Evolutionary conservation across 495 filamentous ascomycete genomes (phyloP).

Genomic region (Aspergillus bridgeri): DNA sequence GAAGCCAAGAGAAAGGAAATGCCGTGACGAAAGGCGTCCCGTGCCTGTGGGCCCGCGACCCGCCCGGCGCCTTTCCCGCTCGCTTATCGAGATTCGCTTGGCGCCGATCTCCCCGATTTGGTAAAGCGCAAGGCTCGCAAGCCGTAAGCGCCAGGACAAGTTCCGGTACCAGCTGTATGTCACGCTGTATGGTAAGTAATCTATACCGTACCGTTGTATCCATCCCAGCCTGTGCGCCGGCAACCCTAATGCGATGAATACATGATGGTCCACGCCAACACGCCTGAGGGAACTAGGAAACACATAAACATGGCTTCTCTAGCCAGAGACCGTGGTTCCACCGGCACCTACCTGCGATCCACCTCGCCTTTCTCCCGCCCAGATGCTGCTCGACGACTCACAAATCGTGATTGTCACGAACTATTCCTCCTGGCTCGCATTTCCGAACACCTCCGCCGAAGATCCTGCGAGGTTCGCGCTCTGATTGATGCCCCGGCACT

Average conservation of each 20-base stretch:
- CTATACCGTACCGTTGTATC: too few relatives aligned
- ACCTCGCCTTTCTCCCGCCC: neutral
- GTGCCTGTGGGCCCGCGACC: neutral
- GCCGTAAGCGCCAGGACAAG: too few relatives aligned
- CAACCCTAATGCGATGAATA: too few relatives aligned
- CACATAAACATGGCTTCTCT: neutral
- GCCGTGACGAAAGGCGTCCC: neutral
- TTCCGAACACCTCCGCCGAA: neutral
- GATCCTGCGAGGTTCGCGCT: neutral
- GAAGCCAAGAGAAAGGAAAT: neutral
- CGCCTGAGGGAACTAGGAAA: too few relatives aligned
- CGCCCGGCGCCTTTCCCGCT: neutral
- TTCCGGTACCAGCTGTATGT: neutral
- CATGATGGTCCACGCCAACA: neutral
- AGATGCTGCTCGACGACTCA: neutral
- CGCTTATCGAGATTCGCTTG: neutral
- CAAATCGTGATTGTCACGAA: neutral
- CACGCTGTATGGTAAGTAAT: neutral
- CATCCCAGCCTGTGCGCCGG: too few relatives aligned
- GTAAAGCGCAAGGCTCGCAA: neutral
- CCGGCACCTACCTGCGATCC: neutral
- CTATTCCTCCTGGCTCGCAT: neutral
- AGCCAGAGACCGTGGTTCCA: neutral
- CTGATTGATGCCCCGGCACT: constrained; percentile 1
- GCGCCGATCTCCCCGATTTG: neutral